A percentile compares a stretch with the other conserved stretches of the same genome.
These are phyloP conservation scores for Galium porrigens DNA, from an alignment of 305 asterid species.

Conservation along the genomic window DNA sequence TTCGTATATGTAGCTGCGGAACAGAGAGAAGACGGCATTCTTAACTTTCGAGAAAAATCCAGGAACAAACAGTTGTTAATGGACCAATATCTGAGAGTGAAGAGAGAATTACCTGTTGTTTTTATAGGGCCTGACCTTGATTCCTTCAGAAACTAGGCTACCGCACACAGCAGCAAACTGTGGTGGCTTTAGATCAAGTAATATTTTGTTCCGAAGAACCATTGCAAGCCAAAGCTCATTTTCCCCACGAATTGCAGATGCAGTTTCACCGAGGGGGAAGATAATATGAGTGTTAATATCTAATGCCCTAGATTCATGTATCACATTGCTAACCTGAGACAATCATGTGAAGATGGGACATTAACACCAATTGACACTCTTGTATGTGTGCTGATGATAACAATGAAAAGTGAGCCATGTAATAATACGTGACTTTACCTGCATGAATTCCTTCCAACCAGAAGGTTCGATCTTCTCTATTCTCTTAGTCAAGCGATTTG, in stretches of 20 bases:
- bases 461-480: slow-evolving; percentile 96
- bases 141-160: slow-evolving; percentile 86
- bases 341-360: slow-evolving; percentile 12
- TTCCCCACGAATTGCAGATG: slow-evolving; percentile 95
- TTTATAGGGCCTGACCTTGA: slow-evolving; percentile 78
- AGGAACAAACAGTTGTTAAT: background rate
- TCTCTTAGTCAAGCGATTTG: slow-evolving; percentile 62
- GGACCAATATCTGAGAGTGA: background rate
- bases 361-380: background rate
- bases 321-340: slow-evolving; percentile 79
- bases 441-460: slow-evolving; percentile 99
- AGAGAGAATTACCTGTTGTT: slow-evolving; percentile 46
- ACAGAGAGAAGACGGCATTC: slow-evolving; percentile 5
- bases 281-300: slow-evolving; percentile 69
- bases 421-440: slow-evolving; percentile 32
- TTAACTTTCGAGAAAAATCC: slow-evolving; percentile 7
- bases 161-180: slow-evolving; percentile 97
- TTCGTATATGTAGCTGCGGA: slow-evolving; percentile 73
- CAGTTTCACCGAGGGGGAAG: slow-evolving; percentile 96
- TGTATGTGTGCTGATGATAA: background rate
- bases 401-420: background rate
- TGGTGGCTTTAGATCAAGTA: slow-evolving; percentile 75
- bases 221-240: slow-evolving; percentile 94
- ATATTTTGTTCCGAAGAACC: slow-evolving; percentile 74
- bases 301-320: slow-evolving; percentile 88